phyloP scores from a whole-genome alignment of 2,329 filamentous ascomycete genomes.

The Venturia oleaginea region DNA sequence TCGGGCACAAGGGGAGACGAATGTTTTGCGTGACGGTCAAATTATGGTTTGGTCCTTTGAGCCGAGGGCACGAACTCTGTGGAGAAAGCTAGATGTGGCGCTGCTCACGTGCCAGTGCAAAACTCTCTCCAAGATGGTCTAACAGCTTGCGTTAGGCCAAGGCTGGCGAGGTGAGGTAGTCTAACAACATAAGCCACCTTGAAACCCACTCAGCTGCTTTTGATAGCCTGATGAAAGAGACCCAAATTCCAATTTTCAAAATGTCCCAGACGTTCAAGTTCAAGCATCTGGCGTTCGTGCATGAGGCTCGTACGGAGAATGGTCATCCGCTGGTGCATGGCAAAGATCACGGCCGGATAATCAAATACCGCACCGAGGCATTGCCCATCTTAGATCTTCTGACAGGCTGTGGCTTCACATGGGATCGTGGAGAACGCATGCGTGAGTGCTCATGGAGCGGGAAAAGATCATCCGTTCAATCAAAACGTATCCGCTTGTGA shows the following conservation, averaged over 20 bases:
- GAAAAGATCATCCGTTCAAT: neutral
- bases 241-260: no score
- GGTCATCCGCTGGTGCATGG: neutral
- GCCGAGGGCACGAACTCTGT: slow-evolving; percentile 5
- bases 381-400: neutral
- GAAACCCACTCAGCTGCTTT: neutral
- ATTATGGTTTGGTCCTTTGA: neutral
- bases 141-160: neutral
- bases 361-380: neutral
- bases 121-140: neutral
- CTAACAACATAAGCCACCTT: neutral
- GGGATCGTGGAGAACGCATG: neutral
- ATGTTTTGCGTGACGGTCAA: neutral
- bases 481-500: neutral
- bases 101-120: neutral
- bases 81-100: slow-evolving; percentile 6
- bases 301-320: slow-evolving; percentile 1
- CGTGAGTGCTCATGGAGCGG: neutral
- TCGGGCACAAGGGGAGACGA: neutral
- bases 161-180: neutral
- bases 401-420: slow-evolving; percentile 1
- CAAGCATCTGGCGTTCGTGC: neutral
- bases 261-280: neutral
- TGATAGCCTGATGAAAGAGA: neutral
- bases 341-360: neutral